Conservation (phyloP, 371 early-diverging fungal genomes). For the Quaeritorhiza haematococci region DNA sequence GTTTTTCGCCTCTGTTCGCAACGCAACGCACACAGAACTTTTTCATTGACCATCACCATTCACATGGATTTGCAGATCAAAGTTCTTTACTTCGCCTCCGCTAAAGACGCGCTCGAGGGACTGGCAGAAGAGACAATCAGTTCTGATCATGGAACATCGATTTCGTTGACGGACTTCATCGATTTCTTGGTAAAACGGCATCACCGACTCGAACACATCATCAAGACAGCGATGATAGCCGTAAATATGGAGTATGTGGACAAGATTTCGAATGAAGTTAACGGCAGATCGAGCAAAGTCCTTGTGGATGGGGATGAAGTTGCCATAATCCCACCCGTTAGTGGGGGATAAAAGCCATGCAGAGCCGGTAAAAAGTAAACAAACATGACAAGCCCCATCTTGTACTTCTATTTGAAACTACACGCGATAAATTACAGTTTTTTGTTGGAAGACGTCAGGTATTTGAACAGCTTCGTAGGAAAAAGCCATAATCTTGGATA, state of each 20-base stretch:
- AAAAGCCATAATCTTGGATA: too few species aligned
- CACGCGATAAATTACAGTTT: too few species aligned
- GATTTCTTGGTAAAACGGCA: conserved; percentile 32
- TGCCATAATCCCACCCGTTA: conserved; percentile 72
- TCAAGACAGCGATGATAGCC: conserved; percentile 55
- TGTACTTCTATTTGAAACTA: too few species aligned
- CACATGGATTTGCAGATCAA: too few species aligned
- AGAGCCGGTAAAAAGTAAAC: too few species aligned
- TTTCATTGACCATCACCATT: too few species aligned
- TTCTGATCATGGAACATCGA: conserved; percentile 21
- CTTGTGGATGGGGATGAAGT: conserved; percentile 55
- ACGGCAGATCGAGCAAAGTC: background rate
- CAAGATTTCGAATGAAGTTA: too few species aligned
- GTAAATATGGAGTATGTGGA: conserved; percentile 67
- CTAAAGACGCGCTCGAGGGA: conserved; percentile 46
- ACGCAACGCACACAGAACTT: too few species aligned
- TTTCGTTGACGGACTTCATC: conserved; percentile 29
- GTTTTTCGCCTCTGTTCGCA: too few species aligned
- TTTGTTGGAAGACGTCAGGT: too few species aligned
- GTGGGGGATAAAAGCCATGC: conserved; percentile 53
- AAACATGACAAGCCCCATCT: too few species aligned
- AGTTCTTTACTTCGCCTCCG: conserved; percentile 61
- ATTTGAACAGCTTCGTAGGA: too few species aligned
- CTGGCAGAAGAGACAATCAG: conserved; percentile 37
- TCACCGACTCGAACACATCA: conserved; percentile 29